Base-by-base conservation (phyloP, 768 basidiomycete genomes). In the Boletellus ananiceps region DNA sequence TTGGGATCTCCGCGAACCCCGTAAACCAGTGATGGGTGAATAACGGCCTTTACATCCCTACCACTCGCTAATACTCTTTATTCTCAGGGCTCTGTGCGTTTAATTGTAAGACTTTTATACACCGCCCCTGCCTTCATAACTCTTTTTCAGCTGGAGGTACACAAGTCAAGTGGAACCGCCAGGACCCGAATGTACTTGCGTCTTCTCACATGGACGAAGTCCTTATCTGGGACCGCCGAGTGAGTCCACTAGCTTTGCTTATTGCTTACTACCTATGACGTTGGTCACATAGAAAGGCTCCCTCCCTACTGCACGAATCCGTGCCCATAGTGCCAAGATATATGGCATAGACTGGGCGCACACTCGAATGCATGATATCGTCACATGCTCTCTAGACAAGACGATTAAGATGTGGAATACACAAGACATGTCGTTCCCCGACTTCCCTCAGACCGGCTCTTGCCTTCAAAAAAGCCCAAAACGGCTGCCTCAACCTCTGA, bases 271-370 rank as follows among this genome's bases (percentile, higher is more conserved):
- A 8, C 49, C 13, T 25, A 40, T 57, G 8, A 69, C 23, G 3
- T 14, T 39, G 14, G 21, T 27, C 8, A 3, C 34, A 18, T 56
- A 93, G 86, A 95, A 93, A 84, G 92, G 91, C 8, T 93, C 88
- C 5, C 75, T 93, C 8, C 90, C 91, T 2, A 70, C 89, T 5
- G 75, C 81, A 11, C 76, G 76, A 5, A 85, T 97, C 49, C 73
- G 75, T 25, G 94, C 91, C 0, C 94, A 98, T 60, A 74, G 72
- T n/a, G 82, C 90, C 31, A 93, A 93, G 68, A 96, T 97, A 39
- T 97, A 99, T 54, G 96, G 96, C 2, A 93, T 99, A 46, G 95
- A 98, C 68, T 99, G 95, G 94, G 85, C 91, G 7, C 84, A 91
- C 44, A 72, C 77, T 15, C 69, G 74, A 36, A 70, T 76, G n/a